phyloP scores from a whole-genome alignment of 441 rosid genomes.

The Viola pubescens region DNA sequence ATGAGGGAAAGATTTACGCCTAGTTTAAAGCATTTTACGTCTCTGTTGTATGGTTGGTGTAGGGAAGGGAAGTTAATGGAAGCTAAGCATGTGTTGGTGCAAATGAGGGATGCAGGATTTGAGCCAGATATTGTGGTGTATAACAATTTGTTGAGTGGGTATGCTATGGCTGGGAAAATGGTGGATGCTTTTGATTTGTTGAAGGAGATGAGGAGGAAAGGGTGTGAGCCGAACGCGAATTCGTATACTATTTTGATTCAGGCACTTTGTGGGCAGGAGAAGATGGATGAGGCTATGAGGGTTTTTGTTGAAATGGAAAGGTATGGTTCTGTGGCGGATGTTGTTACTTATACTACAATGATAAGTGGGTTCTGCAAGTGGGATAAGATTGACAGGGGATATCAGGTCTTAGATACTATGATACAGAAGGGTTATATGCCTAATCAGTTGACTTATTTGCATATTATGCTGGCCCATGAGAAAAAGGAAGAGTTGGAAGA shows the following conservation, averaged over 20 bases:
- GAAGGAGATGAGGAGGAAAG: conserved; percentile 69
- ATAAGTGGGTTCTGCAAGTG: conserved; percentile 80
- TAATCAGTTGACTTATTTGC: conserved; percentile 54
- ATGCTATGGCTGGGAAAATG: conserved; percentile 61
- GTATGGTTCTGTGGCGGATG: conserved; percentile 62
- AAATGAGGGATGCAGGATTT: conserved; percentile 71
- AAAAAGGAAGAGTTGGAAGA: conserved; percentile 74
- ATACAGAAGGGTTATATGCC: conserved; percentile 47
- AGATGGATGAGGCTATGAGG: conserved; percentile 72
- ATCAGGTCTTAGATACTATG: conserved; percentile 56
- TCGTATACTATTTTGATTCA: conserved; percentile 83
- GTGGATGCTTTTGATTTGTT: conserved; percentile 64
- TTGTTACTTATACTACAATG: conserved; percentile 58
- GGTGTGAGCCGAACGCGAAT: conserved; percentile 56
- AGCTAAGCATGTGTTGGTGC: conserved; percentile 70
- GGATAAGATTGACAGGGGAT: conserved; percentile 56
- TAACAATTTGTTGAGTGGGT: conserved; percentile 72
- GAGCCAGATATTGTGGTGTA: conserved; percentile 79
- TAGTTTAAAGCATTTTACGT: conserved; percentile 57
- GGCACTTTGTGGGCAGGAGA: conserved; percentile 57
- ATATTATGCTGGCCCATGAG: conserved; percentile 78
- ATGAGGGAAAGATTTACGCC: conserved; percentile 53
- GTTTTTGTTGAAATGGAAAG: conserved; percentile 72
- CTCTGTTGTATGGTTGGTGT: conserved; percentile 88
- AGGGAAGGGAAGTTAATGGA: conserved; percentile 74